These are phyloP conservation scores for Mortierella sp. DNA, from an alignment of 371 early-diverging fungal genomes.

Conservation along the genomic window DNA sequence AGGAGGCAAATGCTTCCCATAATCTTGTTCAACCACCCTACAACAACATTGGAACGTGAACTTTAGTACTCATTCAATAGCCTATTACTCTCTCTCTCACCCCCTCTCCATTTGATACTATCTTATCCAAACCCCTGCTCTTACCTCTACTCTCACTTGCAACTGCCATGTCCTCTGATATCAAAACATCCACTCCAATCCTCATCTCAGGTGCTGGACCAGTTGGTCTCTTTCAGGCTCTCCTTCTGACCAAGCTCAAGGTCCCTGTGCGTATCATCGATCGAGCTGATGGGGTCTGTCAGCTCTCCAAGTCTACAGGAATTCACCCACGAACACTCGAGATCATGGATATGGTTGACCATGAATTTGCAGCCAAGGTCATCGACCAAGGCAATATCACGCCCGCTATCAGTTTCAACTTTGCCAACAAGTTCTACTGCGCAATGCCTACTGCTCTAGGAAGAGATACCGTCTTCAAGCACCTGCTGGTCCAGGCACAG, in stretches of 20 bases:
- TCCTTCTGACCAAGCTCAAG: slow-evolving; percentile 39
- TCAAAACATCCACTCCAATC: slow-evolving; percentile 10
- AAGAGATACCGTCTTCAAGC: slow-evolving; percentile 11
- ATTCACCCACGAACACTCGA: slow-evolving; percentile 33
- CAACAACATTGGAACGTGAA: no score
- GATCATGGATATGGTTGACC: slow-evolving; percentile 20
- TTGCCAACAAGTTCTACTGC: background rate
- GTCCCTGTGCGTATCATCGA: slow-evolving; percentile 37
- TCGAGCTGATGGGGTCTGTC: slow-evolving; percentile 13
- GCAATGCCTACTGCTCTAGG: background rate
- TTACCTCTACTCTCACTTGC: no score
- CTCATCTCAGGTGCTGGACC: slow-evolving; percentile 52
- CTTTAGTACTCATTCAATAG: no score
- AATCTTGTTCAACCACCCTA: no score
- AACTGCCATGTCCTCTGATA: no score
- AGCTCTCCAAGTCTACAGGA: slow-evolving; percentile 22
- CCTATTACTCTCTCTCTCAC: no score
- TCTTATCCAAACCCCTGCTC: no score
- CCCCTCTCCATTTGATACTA: no score
- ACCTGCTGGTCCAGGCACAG: slow-evolving; percentile 23
- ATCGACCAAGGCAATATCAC: slow-evolving; percentile 18
- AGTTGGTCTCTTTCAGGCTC: slow-evolving; percentile 39
- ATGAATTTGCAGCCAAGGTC: slow-evolving; percentile 13
- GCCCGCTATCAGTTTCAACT: no score
- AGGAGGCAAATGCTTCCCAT: no score